Percentiles rank a stretch among this genome's conserved stretches.
phyloP scores from a whole-genome alignment of 2,329 filamentous ascomycete species.

The Penicillium sp. region DNA sequence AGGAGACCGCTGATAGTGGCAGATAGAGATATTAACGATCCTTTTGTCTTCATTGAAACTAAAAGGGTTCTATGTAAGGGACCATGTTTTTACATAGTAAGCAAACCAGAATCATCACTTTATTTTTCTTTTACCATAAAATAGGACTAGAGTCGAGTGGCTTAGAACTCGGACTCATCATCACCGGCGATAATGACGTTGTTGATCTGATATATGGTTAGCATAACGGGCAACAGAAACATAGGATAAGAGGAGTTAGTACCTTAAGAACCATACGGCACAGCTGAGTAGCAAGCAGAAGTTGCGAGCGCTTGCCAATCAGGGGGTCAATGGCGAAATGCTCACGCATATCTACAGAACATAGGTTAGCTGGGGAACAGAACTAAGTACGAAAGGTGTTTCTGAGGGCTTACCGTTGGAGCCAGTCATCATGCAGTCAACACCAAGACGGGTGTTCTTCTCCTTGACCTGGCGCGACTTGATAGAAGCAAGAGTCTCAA shows the following conservation, averaged over 20 bases:
- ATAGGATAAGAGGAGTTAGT: slow-evolving; percentile 16
- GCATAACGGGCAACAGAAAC: slow-evolving; percentile 2
- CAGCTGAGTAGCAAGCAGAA: slow-evolving; percentile 92
- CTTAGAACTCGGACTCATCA: slow-evolving; percentile 83
- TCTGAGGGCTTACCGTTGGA: slow-evolving; percentile 65
- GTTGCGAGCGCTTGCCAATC: slow-evolving; percentile 96
- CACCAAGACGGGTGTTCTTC: slow-evolving; percentile 74
- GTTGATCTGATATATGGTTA: slow-evolving; percentile 59
- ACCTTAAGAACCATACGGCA: slow-evolving; percentile 98
- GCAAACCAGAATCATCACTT: slow-evolving; percentile 23
- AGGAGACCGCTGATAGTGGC: not conserved
- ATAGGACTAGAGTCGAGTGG: slow-evolving; percentile 25
- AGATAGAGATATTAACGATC: slow-evolving; percentile 22
- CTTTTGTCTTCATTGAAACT: slow-evolving; percentile 27
- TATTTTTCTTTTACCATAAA: slow-evolving; percentile 22
- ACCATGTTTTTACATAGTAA: slow-evolving; percentile 28
- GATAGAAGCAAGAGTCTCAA: slow-evolving; percentile 89
- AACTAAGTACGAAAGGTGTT: not conserved
- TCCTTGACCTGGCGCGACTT: slow-evolving; percentile 96
- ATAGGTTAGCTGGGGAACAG: slow-evolving; percentile 7
- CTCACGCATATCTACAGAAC: slow-evolving; percentile 79
- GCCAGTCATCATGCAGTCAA: slow-evolving; percentile 96
- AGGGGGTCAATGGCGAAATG: slow-evolving; percentile 97
- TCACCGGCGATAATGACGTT: slow-evolving; percentile 90
- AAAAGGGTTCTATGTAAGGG: slow-evolving; percentile 27